Base-by-base conservation (phyloP, 2,329 filamentous ascomycete species). In the Neopestalotiopsis sp. region DNA sequence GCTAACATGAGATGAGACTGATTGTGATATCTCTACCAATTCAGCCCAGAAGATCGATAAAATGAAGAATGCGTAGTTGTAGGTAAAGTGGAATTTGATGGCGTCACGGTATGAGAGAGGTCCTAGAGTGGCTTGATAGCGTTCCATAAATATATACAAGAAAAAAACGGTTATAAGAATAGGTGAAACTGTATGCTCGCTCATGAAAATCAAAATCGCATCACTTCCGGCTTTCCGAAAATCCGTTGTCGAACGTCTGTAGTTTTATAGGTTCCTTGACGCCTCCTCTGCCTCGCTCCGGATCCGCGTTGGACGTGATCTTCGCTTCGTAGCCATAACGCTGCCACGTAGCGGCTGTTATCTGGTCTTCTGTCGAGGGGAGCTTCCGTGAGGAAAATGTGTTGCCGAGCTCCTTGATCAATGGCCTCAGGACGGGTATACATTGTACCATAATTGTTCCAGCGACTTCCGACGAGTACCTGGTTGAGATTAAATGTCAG, bases 391-490 rank as follows among this genome's bases (percentile, higher is more conserved):
- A 62, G 28, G 59, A 14, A 14, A 62, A 38, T 5, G 59, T 17
- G 34, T 42, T 62, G 32, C 59, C 62, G 28, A 65, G 12, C 38
- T 65, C 38, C n/a, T 14, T 28, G 38, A 65, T 28, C 12, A 65
- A 24, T 13, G 62, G 62, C 34, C 62, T 17, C 1, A 65, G 45
- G 14, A 65, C 62, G 2, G 62, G 62, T 49, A 65, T 65, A 12
- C 40, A 65, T 34, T 65, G 62, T 10, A 65, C 62, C 40, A 65
- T 65, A 14, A 65, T 65, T 2, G 62, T 65, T n/a, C 62, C 62
- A 34, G 62, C 62, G 14, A 65, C 62, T 34, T 65, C 62, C 32
- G 62, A 49, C 5, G 38, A 56, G 40, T 65, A 65, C 61, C 59
- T 59, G 24, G 12, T 56, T 1, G 20, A 14, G 2, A 24, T 6